A percentile compares a stretch with the other conserved stretches of the same genome.
Evolutionary conservation across 129 eudicot genomes (phyloP).

Genomic region (Kitagawia praeruptora): DNA sequence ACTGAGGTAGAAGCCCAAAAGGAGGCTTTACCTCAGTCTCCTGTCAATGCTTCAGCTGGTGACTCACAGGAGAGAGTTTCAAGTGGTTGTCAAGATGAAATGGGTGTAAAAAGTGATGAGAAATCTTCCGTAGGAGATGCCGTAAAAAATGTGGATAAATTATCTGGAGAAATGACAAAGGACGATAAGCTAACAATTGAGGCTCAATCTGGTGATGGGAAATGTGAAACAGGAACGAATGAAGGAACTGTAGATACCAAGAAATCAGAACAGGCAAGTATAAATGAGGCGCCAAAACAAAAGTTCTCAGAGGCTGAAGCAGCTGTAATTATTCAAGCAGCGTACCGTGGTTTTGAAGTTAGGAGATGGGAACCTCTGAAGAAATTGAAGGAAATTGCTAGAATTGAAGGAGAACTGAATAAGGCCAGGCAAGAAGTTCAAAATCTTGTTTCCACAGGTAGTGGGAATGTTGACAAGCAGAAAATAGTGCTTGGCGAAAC

Average conservation of each 20-base stretch:
- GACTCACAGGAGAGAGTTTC: slow-evolving; percentile 5
- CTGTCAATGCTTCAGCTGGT: slow-evolving; percentile 3
- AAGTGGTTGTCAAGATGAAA: slow-evolving; percentile 3
- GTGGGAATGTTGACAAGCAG: slow-evolving; percentile 23
- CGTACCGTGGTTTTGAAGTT: slow-evolving; percentile 55
- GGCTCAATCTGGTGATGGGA: slow-evolving; percentile 7
- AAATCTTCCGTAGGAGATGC: background rate
- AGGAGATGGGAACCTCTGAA: slow-evolving; percentile 58
- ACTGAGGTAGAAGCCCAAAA: background rate
- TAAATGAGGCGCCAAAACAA: slow-evolving; percentile 1
- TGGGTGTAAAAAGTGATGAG: background rate
- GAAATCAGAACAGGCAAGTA: background rate
- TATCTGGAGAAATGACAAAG: background rate
- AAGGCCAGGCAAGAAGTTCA: slow-evolving; percentile 31
- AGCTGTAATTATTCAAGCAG: slow-evolving; percentile 57
- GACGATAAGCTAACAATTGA: background rate
- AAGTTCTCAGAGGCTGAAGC: slow-evolving; percentile 52
- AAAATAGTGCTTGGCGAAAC: slow-evolving; percentile 38
- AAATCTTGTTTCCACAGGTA: slow-evolving; percentile 24
- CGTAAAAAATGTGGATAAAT: background rate
- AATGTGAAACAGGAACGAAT: background rate
- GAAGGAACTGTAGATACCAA: slow-evolving; percentile 6
- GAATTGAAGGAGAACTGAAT: slow-evolving; percentile 23
- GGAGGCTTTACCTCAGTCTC: no score
- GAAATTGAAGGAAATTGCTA: slow-evolving; percentile 50